Evolutionary conservation across 805 yeast genomes (phyloP), one percentile per base, ranked within the genome.

Genomic region (Kurtzmaniella cleridarum): DNA sequence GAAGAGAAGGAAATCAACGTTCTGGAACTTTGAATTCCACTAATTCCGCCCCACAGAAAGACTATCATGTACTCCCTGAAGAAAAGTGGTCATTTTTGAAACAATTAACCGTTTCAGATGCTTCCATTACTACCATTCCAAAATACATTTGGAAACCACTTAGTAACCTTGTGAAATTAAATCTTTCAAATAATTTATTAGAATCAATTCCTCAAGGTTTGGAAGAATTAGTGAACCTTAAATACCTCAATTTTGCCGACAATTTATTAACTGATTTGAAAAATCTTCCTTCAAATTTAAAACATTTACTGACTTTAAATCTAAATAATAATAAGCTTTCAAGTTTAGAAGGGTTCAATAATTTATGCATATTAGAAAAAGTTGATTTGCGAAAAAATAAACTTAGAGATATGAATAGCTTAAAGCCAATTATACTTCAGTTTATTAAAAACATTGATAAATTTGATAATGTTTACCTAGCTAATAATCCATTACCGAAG

Each of bases 101-200:
- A 41, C 74, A 69, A 50, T 57, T 69, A 34, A 64, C 69, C 3
- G 55, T 69, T 9, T 48, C 66, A 1, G 70, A 66, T 27, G 59
- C 73, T 27, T 64, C 70, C 17, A 66, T 69, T 20, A 51, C 61
- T 3, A 44, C 56, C 12, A 60, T 68, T 17, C 65, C 67, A 5
- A 35, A 59, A 13, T 57, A 48, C 36, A 59, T 61, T 20, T 65
- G 69, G 51, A 60, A 61, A 40, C 73, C 76, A 2, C 51, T 71
- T 18, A 27, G 43, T 15, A 66, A 64, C 39, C 47, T 69, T 27
- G 72, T 69, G 16, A 69, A 68, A 38, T 63, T 80, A 36, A 83
- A 81, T 48, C 55, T 80, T 26, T 79, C 85, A 2, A 65, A 69
- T 42, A 80, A 80, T 47, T 54, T 66, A 30, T 58, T 80, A 24